Conservation (phyloP, 176 grass and related monocot species). For the Juncus inflexus region DNA sequence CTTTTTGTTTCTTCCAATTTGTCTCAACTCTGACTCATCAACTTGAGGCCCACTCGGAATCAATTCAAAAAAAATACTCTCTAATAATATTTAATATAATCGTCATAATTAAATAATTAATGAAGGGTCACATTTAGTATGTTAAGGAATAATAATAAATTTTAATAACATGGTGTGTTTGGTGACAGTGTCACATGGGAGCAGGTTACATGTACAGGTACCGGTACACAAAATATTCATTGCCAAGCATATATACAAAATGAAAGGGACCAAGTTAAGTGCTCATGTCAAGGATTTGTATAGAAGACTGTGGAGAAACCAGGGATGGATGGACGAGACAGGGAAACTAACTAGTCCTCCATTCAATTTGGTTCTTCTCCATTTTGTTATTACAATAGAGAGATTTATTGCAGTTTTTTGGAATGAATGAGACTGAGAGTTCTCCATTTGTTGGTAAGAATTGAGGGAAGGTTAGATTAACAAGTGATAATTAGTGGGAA, state of each 20-base stretch:
- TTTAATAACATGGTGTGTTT: constrained; percentile 11
- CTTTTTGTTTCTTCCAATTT: constrained; percentile 7
- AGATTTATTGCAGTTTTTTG: background rate
- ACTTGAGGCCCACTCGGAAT: background rate
- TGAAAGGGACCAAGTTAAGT: constrained; percentile 35
- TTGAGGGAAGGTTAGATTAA: too few relatives aligned
- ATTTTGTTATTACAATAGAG: constrained; percentile 6
- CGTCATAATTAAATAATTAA: too few relatives aligned
- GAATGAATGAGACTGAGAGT: background rate
- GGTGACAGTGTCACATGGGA: constrained; percentile 43
- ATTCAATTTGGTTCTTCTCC: background rate
- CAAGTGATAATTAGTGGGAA: too few relatives aligned
- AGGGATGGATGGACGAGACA: constrained; percentile 17
- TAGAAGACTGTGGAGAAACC: constrained; percentile 11
- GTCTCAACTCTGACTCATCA: background rate
- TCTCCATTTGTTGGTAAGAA: too few relatives aligned
- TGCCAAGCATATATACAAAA: constrained; percentile 36
- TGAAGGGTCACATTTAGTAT: background rate
- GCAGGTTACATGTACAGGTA: background rate
- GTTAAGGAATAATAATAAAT: background rate
- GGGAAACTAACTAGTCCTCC: constrained; percentile 10
- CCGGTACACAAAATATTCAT: constrained; percentile 34
- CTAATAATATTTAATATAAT: too few relatives aligned
- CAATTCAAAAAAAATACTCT: too few relatives aligned
- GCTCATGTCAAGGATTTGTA: constrained; percentile 26